Base-by-base conservation (phyloP, 495 filamentous ascomycete genomes). In the Pseudevernia furfuracea region DNA sequence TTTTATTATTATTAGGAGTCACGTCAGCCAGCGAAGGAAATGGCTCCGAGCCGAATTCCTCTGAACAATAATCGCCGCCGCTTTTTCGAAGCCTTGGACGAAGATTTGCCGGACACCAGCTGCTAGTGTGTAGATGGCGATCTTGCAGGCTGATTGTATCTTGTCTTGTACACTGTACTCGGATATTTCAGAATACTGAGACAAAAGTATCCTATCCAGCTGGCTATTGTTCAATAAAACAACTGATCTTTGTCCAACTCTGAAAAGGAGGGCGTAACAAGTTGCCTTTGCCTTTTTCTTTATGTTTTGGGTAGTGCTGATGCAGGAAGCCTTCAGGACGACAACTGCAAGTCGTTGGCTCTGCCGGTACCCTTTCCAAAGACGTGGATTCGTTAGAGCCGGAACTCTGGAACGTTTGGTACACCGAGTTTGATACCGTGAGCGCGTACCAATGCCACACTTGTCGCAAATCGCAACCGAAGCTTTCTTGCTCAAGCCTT, bases 101-200 rank as follows among this genome's bases (percentile, higher is more conserved):
- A 58, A 44, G 43, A 34, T 38, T 63, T 57, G 61, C 61, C 53
- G 25, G 52, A n/a, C 30, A 58, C 52, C 61, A 63, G 19, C 19
- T 36, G 23, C 34, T 56, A 63, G 49, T 21, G 21, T 11, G 19
- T 41, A 41, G 43, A 39, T 55, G 46, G 52, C 52, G 30, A 63
- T 37, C 52, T 46, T 12, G 28, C 11, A 58, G 61, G 53, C 61
- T 63, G 52, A 63, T 36, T 63, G 25, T n/a, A n/a, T n/a, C n/a
- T n/a, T n/a, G n/a, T n/a, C n/a, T n/a, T n/a, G n/a, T n/a, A n/a
- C n/a, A n/a, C n/a, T n/a, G n/a, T 56, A 34, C 49, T 38, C 37
- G 49, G 32, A 14, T 41, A 25, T 57, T 44, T 5, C 32, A 52
- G 17, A n/a, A n/a, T n/a, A 37, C 48, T 21, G 52, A 41, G 46